Evolutionary conservation across 2,329 filamentous ascomycete species (phyloP).

Genomic region (Penicillium freii): DNA sequence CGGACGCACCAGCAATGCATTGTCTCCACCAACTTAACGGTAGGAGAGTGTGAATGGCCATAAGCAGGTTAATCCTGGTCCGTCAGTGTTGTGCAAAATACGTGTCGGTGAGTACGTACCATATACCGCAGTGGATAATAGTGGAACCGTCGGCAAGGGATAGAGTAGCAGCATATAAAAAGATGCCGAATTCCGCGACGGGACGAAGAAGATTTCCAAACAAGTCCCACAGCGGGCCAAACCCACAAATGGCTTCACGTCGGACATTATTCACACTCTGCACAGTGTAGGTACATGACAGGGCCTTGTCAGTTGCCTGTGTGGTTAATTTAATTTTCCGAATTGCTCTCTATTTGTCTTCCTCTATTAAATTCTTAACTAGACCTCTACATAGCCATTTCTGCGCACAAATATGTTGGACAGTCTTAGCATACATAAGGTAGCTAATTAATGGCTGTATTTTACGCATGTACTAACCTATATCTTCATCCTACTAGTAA

Average conservation of each 20-base stretch:
- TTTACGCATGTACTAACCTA: no score
- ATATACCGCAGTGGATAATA: neutral
- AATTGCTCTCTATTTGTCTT: no score
- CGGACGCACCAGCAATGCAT: no score
- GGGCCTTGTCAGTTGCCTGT: neutral
- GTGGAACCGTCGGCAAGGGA: neutral
- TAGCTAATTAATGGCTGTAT: no score
- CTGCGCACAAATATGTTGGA: no score
- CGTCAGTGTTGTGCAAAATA: neutral
- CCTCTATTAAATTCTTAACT: no score
- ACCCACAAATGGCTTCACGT: neutral
- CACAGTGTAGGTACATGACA: neutral
- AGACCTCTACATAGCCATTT: no score
- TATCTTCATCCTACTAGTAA: no score
- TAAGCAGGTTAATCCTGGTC: neutral
- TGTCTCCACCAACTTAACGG: neutral
- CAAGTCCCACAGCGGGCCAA: neutral
- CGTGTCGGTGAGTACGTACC: neutral
- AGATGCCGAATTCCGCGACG: neutral
- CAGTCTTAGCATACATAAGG: no score
- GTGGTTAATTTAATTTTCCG: no score
- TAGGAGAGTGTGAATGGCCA: neutral
- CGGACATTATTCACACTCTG: neutral
- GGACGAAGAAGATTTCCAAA: neutral
- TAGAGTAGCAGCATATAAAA: neutral